Evolutionary conservation across 345 rosid species (phyloP).

Genomic region (Lumnitzera racemosa): DNA sequence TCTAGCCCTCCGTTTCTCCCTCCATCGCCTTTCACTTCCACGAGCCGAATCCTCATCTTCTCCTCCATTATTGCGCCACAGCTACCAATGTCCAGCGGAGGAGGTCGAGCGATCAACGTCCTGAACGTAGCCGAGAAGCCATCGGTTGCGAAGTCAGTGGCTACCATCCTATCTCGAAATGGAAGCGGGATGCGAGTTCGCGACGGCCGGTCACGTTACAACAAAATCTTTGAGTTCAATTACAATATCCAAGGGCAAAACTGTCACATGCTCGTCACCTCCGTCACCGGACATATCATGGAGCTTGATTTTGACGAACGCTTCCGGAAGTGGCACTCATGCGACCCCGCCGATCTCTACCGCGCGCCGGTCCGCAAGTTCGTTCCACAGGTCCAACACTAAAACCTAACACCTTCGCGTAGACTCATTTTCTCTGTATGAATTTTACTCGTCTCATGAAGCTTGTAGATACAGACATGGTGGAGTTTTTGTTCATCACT

Average conservation of each 20-base stretch:
- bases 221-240: slow-evolving; percentile 86
- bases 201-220: slow-evolving; percentile 90
- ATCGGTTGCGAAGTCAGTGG: slow-evolving; percentile 94
- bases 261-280: slow-evolving; percentile 86
- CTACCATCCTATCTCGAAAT: slow-evolving; percentile 60
- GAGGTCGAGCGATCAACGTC: slow-evolving; percentile 47
- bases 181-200: slow-evolving; percentile 53
- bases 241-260: slow-evolving; percentile 71
- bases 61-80: background rate
- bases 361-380: slow-evolving; percentile 65
- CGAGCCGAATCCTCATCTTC: too few relatives aligned
- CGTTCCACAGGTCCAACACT: slow-evolving; percentile 65
- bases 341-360: slow-evolving; percentile 87
- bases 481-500: too few relatives aligned
- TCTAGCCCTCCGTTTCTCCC: too few relatives aligned
- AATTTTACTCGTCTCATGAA: too few relatives aligned
- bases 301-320: slow-evolving; percentile 92
- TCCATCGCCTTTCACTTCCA: too few relatives aligned
- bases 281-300: slow-evolving; percentile 94
- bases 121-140: slow-evolving; percentile 98
- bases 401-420: background rate
- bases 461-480: too few relatives aligned
- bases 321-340: slow-evolving; percentile 91
- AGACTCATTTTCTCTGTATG: background rate
- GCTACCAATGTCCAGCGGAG: slow-evolving; percentile 40